Conservation (phyloP, 2,329 filamentous ascomycete genomes). For the Colletotrichum liaoningense region DNA sequence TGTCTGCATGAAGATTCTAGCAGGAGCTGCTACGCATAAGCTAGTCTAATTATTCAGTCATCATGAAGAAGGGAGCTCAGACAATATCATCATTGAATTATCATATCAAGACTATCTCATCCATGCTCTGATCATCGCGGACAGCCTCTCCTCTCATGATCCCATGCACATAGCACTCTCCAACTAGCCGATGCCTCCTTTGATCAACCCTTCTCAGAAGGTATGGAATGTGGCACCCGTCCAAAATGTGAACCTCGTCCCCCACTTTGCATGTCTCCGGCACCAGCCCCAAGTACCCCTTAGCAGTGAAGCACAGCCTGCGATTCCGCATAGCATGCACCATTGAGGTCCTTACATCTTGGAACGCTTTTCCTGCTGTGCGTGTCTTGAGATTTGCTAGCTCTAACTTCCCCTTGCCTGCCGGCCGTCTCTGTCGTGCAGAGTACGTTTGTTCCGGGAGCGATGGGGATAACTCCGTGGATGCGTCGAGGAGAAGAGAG, state of each 20-base stretch:
- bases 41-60: too few species aligned
- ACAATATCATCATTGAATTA: neutral
- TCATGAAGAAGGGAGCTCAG: neutral
- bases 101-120: neutral
- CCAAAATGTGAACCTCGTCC: constrained; percentile 38
- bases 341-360: neutral
- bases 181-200: constrained; percentile 38
- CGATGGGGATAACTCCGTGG: constrained; percentile 2
- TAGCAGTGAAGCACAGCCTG: neutral
- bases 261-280: constrained; percentile 24
- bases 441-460: constrained; percentile 9
- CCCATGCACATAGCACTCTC: constrained; percentile 52
- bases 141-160: constrained; percentile 50
- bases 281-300: neutral
- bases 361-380: neutral
- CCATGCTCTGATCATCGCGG: neutral
- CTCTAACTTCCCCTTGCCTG: constrained; percentile 1
- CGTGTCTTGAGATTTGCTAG: neutral
- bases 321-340: constrained; percentile 3
- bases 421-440: neutral
- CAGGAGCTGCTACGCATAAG: too few species aligned
- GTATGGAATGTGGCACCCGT: constrained; percentile 39
- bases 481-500: constrained; percentile 16
- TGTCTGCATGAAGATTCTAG: too few species aligned
- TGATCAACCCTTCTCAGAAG: constrained; percentile 28